Conservation (phyloP, 2,329 filamentous ascomycete species). For the Colletotrichum truncatum region DNA sequence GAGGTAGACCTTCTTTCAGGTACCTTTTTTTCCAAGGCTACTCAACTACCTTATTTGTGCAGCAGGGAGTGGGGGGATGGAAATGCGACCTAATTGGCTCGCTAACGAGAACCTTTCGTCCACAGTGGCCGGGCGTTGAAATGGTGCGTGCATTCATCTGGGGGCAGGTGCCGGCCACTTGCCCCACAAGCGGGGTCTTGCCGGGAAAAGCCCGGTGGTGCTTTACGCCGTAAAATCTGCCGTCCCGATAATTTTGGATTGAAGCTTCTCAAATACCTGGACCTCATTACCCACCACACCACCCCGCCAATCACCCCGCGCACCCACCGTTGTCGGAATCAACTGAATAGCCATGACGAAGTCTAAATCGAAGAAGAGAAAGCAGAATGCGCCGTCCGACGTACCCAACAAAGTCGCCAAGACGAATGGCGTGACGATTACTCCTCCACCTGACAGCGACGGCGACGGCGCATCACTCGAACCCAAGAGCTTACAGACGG, state of each 20-base stretch:
- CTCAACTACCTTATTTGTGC: no score
- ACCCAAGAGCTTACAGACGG: constrained; percentile 59
- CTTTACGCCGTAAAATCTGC: background rate
- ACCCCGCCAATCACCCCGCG: background rate
- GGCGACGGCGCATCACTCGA: constrained; percentile 45
- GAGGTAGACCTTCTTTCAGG: no score
- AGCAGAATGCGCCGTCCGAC: constrained; percentile 48
- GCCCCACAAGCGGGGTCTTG: background rate
- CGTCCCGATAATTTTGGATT: background rate
- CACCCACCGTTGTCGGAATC: background rate
- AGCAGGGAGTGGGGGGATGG: no score
- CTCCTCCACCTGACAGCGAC: constrained; percentile 39
- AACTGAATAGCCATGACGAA: constrained; percentile 46
- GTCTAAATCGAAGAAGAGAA: constrained; percentile 56
- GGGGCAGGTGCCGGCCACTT: background rate
- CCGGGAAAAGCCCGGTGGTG: background rate
- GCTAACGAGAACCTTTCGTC: no score
- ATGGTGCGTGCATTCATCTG: no score
- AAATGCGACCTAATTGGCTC: no score
- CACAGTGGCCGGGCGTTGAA: no score
- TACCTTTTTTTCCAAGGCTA: no score
- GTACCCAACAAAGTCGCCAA: constrained; percentile 49
- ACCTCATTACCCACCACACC: background rate
- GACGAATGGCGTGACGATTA: constrained; percentile 39
- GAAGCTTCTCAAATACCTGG: background rate